Base-by-base conservation (phyloP, 495 filamentous ascomycete species). In the Penicillium verhagenii region DNA sequence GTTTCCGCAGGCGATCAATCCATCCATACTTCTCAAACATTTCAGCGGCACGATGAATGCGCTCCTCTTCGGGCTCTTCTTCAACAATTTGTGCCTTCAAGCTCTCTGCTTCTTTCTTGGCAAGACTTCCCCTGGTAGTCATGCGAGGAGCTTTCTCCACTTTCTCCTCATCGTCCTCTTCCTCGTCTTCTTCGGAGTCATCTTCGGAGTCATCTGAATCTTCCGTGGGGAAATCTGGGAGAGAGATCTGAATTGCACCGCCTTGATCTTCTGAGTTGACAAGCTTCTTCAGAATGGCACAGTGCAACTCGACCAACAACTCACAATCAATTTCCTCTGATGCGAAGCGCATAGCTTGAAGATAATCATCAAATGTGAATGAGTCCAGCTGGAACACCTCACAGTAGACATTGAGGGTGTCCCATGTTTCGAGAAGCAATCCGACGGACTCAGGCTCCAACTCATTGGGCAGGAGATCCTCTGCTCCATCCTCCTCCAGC, bases 301-400 rank as follows among this genome's bases (percentile, higher is more conserved):
- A 98, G 68, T 97, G 92, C 1, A 93, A 82, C 65, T 98, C 94
- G 23, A 87, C 85, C 59, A 96, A 89, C 0, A 98, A 78, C 65
- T 97, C 86, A 49, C 95, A 96, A 21, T 91, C 86, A 2, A 85
- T 75, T 25, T 91, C 89, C 9, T 88, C 82, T 0, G 85, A 90
- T 0, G 85, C 81, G 51, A 94, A 87, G 45, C 86, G 80, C 78
- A 98, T 84, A 4, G 93, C 88, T 63, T 97, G 90, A 18, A 96
- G 72, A 63, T 90, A 97, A 71, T 98, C 95, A 65, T 98, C 94
- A 61, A 98, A 93, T 0, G 93, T 97, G 64, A 97, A 98, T 0
- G 93, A 97, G 67, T 98, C 94, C 20, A 98, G 79, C 58, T 89
- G 83, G 61, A 91, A 96, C 9, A 96, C 86, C 64, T 96, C 89